Percentiles rank a stretch among this genome's conserved stretches.
These are phyloP conservation scores for Penicillium egyptiacum DNA, from an alignment of 495 filamentous ascomycete species.

Conservation along the genomic window DNA sequence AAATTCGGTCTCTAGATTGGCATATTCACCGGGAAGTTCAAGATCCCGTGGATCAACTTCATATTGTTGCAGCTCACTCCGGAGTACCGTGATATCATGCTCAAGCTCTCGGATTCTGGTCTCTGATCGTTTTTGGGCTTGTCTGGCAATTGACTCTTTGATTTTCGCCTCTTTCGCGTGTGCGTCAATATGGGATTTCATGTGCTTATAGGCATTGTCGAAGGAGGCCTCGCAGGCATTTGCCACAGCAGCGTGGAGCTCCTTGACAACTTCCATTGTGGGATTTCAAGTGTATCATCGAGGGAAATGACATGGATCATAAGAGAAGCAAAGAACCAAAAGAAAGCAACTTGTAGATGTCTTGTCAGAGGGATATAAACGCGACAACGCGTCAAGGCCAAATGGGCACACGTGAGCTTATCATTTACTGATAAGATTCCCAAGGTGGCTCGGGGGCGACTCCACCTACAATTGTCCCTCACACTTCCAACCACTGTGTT, in stretches of 20 bases:
- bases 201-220: slow-evolving; percentile 30
- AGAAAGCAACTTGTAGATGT: neutral
- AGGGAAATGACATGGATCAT: neutral
- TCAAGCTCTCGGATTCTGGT: slow-evolving; percentile 28
- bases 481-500: neutral
- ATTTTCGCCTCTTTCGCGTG: slow-evolving; percentile 24
- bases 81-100: slow-evolving; percentile 25
- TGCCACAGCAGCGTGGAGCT: slow-evolving; percentile 36
- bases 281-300: neutral
- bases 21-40: slow-evolving; percentile 11
- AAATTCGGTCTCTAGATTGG: slow-evolving; percentile 12
- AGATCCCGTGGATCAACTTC: slow-evolving; percentile 17
- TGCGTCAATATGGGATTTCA: slow-evolving; percentile 32
- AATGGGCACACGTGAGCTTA: slow-evolving; percentile 9
- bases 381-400: slow-evolving; percentile 12
- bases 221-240: slow-evolving; percentile 34
- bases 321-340: neutral
- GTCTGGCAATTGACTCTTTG: slow-evolving; percentile 22
- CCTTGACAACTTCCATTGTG: slow-evolving; percentile 42
- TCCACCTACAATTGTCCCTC: slow-evolving; percentile 1
- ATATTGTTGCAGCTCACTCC: slow-evolving; percentile 23
- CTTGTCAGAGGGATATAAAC: slow-evolving; percentile 9
- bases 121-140: slow-evolving; percentile 24
- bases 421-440: slow-evolving; percentile 3
- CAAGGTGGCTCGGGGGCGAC: neutral